A percentile compares a stretch with the other conserved stretches of the same genome.
Conservation (phyloP, 2,329 filamentous ascomycete species). For the Epichloe bromicola region DNA sequence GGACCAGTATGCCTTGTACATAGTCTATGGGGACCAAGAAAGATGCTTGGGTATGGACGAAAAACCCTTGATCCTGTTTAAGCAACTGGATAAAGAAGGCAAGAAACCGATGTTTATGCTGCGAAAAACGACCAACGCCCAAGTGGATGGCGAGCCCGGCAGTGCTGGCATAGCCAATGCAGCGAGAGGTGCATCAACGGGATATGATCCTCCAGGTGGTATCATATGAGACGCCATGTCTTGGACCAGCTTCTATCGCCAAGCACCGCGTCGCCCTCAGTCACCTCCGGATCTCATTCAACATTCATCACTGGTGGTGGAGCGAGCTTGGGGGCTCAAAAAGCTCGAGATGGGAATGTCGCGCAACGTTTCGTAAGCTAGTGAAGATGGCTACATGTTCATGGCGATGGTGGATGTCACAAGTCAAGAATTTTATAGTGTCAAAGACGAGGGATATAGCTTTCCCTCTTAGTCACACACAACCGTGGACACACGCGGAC, state of each 20-base stretch:
- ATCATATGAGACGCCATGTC: conserved; percentile 34
- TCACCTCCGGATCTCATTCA: not conserved
- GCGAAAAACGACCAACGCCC: conserved; percentile 48
- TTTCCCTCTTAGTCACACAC: too few species aligned
- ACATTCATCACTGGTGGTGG: not conserved
- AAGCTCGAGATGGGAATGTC: too few species aligned
- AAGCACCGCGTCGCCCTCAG: not conserved
- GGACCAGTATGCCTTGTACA: conserved; percentile 95
- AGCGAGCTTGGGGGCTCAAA: not conserved
- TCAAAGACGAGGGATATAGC: too few species aligned
- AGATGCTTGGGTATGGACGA: conserved; percentile 84
- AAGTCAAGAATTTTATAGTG: too few species aligned
- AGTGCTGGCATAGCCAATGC: conserved; percentile 38
- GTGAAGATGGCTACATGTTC: too few species aligned
- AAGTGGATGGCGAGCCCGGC: conserved; percentile 38
- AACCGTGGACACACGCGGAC: too few species aligned
- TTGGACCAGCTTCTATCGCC: too few species aligned
- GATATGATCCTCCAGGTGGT: conserved; percentile 46
- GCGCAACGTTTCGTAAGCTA: too few species aligned
- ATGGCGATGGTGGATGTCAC: too few species aligned
- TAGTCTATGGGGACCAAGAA: conserved; percentile 97
- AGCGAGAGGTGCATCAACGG: conserved; percentile 29
- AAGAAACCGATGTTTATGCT: conserved; percentile 99
- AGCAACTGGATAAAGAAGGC: conserved; percentile 91
- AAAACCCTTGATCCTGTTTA: conserved; percentile 90